Evolutionary conservation across 202 grass and related monocot species (phyloP).

Genomic region (Cymbopogon flexuosus): DNA sequence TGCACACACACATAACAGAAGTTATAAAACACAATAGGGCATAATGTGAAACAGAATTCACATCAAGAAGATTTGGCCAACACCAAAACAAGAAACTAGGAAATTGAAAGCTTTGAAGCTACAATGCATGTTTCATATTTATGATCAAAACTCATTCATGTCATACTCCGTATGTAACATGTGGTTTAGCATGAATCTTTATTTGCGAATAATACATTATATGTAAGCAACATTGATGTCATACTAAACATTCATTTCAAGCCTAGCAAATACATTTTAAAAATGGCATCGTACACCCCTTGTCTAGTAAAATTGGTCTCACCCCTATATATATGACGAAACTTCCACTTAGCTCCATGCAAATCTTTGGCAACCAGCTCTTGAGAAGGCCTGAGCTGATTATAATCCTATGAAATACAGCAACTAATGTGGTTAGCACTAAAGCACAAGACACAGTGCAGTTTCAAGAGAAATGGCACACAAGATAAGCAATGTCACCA

Average conservation of each 20-base stretch:
- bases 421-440: not conserved
- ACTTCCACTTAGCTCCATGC: constrained; percentile 80
- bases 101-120: not conserved
- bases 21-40: not conserved
- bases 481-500: constrained; percentile 50
- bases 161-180: too few species aligned
- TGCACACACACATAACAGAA: not conserved
- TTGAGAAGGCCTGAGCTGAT: constrained; percentile 87
- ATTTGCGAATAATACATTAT: not conserved
- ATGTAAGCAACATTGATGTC: not conserved
- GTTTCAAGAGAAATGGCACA: not conserved
- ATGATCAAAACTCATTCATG: not conserved
- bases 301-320: constrained; percentile 8
- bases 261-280: not conserved
- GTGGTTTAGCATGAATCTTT: not conserved
- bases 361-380: constrained; percentile 93
- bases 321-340: constrained; percentile 99
- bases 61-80: not conserved
- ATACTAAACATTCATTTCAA: not conserved
- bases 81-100: not conserved
- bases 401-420: constrained; percentile 56
- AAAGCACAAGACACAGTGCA: not conserved
- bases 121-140: constrained; percentile 6
- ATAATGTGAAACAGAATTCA: not conserved
- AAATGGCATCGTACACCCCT: not conserved